Conservation (phyloP, 2,329 filamentous ascomycete species). For the Nemania abortiva region DNA sequence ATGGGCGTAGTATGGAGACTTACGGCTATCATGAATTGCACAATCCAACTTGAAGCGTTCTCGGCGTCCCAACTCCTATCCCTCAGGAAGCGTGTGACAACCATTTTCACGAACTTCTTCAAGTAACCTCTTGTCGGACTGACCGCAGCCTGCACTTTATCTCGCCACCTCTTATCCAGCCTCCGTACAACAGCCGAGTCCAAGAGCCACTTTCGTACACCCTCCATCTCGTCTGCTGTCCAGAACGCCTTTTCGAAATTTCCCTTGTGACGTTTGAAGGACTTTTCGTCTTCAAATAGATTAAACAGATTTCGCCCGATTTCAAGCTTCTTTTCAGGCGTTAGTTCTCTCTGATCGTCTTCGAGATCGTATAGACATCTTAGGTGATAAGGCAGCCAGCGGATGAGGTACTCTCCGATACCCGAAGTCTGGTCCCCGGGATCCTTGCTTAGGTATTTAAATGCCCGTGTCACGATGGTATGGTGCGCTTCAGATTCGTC, state of each 20-base stretch:
- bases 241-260: slow-evolving; percentile 35
- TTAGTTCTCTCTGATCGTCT: slow-evolving; percentile 37
- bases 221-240: slow-evolving; percentile 37
- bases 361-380: slow-evolving; percentile 34
- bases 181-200: slow-evolving; percentile 40
- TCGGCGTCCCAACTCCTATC: slow-evolving; percentile 27
- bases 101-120: slow-evolving; percentile 25
- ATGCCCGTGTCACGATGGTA: slow-evolving; percentile 41
- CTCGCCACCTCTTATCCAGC: slow-evolving; percentile 41
- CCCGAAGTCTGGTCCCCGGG: slow-evolving; percentile 30
- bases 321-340: slow-evolving; percentile 34
- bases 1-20: slow-evolving; percentile 2
- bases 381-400: slow-evolving; percentile 43
- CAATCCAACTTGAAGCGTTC: slow-evolving; percentile 27
- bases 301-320: slow-evolving; percentile 43
- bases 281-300: slow-evolving; percentile 38
- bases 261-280: slow-evolving; percentile 37
- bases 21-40: slow-evolving; percentile 28
- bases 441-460: slow-evolving; percentile 39
- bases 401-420: slow-evolving; percentile 42
- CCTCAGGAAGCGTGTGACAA: slow-evolving; percentile 31
- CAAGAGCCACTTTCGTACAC: slow-evolving; percentile 42
- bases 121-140: slow-evolving; percentile 40
- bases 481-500: slow-evolving; percentile 46
- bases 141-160: slow-evolving; percentile 30